These are phyloP conservation scores for Mycosphaerella arachidis DNA, from an alignment of 2,329 filamentous ascomycete species.

Conservation along the genomic window DNA sequence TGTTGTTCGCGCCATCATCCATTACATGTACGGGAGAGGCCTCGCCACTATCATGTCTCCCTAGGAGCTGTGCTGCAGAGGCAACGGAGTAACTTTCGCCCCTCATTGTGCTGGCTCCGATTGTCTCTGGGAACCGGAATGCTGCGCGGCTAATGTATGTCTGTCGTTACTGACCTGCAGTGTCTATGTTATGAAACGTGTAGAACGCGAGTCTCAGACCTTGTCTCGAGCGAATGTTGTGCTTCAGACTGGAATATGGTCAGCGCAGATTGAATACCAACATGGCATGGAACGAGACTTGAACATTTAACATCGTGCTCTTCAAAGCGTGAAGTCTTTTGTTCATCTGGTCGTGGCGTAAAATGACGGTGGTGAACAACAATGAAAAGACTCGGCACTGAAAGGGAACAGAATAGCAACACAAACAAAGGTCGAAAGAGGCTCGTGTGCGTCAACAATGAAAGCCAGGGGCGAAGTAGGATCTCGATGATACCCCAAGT, in stretches of 20 bases:
- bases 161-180: constrained; percentile 19
- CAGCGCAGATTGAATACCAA: neutral
- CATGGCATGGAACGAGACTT: neutral
- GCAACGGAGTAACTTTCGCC: constrained; percentile 5
- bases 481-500: neutral
- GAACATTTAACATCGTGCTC: neutral
- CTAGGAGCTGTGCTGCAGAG: neutral
- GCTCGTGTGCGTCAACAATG: constrained; percentile 4
- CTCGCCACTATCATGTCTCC: neutral
- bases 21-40: neutral
- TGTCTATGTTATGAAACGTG: constrained; percentile 3
- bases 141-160: constrained; percentile 4
- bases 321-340: neutral
- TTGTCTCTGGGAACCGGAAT: constrained; percentile 4
- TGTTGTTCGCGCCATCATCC: constrained; percentile 5
- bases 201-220: constrained; percentile 17
- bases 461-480: neutral
- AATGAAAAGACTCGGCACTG: neutral
- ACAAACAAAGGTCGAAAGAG: constrained; percentile 12
- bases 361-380: constrained; percentile 4
- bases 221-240: constrained; percentile 3
- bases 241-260: constrained; percentile 1
- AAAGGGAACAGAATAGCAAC: constrained; percentile 17
- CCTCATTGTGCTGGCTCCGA: neutral
- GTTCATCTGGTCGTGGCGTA: neutral